These are phyloP conservation scores for Melampsora americana DNA, from an alignment of 1,284 basidiomycete genomes.

Conservation along the genomic window DNA sequence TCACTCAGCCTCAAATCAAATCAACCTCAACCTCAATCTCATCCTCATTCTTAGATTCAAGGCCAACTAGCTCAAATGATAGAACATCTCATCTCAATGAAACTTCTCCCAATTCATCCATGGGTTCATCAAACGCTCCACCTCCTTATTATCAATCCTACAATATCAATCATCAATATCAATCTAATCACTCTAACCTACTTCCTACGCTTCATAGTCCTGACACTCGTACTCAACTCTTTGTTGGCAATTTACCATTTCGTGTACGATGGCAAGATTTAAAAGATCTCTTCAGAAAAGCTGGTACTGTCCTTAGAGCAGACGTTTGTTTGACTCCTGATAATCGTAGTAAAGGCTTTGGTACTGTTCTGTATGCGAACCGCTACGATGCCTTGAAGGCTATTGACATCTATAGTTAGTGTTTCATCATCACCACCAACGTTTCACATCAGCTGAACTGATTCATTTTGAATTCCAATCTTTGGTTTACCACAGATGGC, in stretches of 20 bases:
- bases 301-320: conserved; percentile 88
- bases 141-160: too few relatives aligned
- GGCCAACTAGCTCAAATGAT: too few relatives aligned
- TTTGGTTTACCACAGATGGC: conserved; percentile 8
- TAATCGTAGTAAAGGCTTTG: conserved; percentile 79
- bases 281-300: conserved; percentile 91
- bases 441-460: neutral
- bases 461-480: neutral
- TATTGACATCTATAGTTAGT: conserved; percentile 57
- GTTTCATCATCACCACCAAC: neutral
- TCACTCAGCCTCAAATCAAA: too few relatives aligned
- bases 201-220: conserved; percentile 3
- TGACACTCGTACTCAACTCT: conserved; percentile 32
- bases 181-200: neutral
- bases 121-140: too few relatives aligned
- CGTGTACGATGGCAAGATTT: conserved; percentile 95
- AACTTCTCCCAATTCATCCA: too few relatives aligned
- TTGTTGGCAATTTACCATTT: conserved; percentile 68
- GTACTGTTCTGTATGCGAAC: conserved; percentile 77
- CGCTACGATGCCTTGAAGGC: conserved; percentile 82
- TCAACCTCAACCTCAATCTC: too few relatives aligned
- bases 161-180: too few relatives aligned
- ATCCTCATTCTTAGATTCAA: too few relatives aligned
- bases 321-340: conserved; percentile 82
- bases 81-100: too few relatives aligned